Conservation (phyloP, 1,139 yeast species). For the Lodderomyces jiufengensis region DNA sequence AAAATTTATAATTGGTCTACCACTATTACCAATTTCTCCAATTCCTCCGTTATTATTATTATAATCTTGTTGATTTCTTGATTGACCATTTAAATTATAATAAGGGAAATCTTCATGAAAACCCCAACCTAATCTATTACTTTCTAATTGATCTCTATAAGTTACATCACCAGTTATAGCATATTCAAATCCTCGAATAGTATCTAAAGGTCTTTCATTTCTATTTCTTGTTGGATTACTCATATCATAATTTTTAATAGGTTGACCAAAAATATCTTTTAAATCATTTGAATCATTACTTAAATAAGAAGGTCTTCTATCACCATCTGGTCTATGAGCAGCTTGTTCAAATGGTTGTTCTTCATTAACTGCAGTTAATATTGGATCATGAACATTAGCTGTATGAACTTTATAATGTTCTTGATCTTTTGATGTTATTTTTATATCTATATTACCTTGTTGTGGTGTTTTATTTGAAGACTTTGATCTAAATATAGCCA, state of each 20-base stretch:
- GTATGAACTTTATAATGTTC: constrained; percentile 47
- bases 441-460: constrained; percentile 26
- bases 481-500: constrained; percentile 43
- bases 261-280: constrained; percentile 81
- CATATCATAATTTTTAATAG: constrained; percentile 70
- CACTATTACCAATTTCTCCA: constrained; percentile 17
- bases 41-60: constrained; percentile 6
- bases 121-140: constrained; percentile 75
- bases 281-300: constrained; percentile 44
- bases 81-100: constrained; percentile 22
- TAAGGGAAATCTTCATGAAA: constrained; percentile 48
- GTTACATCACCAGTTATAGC: constrained; percentile 83
- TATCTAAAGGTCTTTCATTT: constrained; percentile 94
- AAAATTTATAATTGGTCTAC: constrained; percentile 36
- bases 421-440: constrained; percentile 30
- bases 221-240: constrained; percentile 90
- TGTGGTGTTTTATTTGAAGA: constrained; percentile 17
- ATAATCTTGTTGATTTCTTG: constrained; percentile 2
- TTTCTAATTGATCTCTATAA: constrained; percentile 77
- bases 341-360: constrained; percentile 94
- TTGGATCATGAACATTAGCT: constrained; percentile 79
- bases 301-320: constrained; percentile 36
- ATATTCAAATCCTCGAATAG: constrained; percentile 88
- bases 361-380: constrained; percentile 85
- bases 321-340: constrained; percentile 27